These are phyloP conservation scores for Macrocybe gigantea DNA, from an alignment of 768 basidiomycete species.

Conservation along the genomic window DNA sequence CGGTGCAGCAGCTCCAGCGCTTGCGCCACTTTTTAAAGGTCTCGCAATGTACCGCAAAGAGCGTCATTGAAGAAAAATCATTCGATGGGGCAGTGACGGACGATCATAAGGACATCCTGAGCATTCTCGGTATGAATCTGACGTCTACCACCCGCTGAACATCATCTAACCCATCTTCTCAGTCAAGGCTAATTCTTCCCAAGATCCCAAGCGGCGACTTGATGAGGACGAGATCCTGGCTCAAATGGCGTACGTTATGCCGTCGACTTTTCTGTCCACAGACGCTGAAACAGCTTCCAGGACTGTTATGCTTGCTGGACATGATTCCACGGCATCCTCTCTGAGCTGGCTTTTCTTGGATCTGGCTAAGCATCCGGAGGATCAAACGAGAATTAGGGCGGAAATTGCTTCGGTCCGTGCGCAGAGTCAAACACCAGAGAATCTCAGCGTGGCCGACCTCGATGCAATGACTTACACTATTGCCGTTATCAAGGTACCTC, in stretches of 20 bases:
- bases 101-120: constrained; percentile 32
- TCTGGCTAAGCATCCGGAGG: constrained; percentile 48
- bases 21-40: too few relatives aligned
- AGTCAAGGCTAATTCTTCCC: constrained; percentile 53
- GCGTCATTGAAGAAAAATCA: constrained; percentile 28
- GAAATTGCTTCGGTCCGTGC: constrained; percentile 45
- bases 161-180: background rate
- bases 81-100: constrained; percentile 26
- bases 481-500: constrained; percentile 38
- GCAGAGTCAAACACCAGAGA: constrained; percentile 2
- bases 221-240: constrained; percentile 44
- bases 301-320: constrained; percentile 44
- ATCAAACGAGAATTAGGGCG: constrained; percentile 56
- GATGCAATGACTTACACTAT: constrained; percentile 47
- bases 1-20: too few relatives aligned
- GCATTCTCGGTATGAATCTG: constrained; percentile 30
- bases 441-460: constrained; percentile 36
- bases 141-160: too few relatives aligned
- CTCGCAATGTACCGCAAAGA: constrained; percentile 19
- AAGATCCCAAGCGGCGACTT: constrained; percentile 34
- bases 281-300: constrained; percentile 34
- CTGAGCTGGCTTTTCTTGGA: constrained; percentile 59
- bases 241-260: constrained; percentile 46
- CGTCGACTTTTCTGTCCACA: constrained; percentile 26
- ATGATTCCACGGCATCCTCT: constrained; percentile 57